phyloP scores from a whole-genome alignment of 345 rosid species.

The Corymbia maculata region DNA sequence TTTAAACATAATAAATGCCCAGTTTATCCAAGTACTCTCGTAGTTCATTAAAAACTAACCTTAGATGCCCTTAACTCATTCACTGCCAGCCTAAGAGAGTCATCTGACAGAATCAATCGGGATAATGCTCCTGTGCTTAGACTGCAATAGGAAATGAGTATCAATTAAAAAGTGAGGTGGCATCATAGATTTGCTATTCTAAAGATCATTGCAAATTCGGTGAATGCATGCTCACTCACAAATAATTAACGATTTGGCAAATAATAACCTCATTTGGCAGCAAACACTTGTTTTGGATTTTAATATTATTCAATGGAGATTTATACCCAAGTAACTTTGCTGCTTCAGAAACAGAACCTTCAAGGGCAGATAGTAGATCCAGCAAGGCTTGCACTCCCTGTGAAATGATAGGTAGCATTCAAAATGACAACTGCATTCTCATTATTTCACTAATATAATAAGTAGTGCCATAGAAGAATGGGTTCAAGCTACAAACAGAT shows the following conservation, averaged over 20 bases:
- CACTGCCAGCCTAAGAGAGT: conserved; percentile 72
- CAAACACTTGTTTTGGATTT: neutral
- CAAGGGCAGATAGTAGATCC: conserved; percentile 63
- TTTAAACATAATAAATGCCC: neutral
- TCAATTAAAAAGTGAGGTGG: neutral
- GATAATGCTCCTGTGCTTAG: conserved; percentile 93
- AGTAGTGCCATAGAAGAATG: neutral
- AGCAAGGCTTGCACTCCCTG: conserved; percentile 94
- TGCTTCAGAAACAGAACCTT: conserved; percentile 76
- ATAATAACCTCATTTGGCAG: neutral
- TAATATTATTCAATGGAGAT: neutral
- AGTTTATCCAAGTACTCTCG: neutral
- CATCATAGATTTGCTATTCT: neutral
- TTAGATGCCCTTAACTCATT: conserved; percentile 69
- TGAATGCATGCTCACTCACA: neutral
- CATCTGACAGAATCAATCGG: conserved; percentile 76
- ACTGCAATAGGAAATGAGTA: conserved; percentile 26
- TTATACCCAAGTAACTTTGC: conserved; percentile 64
- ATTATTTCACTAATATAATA: neutral
- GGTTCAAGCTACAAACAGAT: neutral
- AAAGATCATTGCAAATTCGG: neutral
- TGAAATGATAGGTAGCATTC: neutral
- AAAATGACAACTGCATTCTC: neutral
- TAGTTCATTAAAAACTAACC: conserved; percentile 21
- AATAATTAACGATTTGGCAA: neutral